Percentiles rank a stretch among this genome's conserved stretches.
Evolutionary conservation across 1,139 yeast genomes (phyloP).

Genomic region (Lodderomyces orthopsilosis): DNA sequence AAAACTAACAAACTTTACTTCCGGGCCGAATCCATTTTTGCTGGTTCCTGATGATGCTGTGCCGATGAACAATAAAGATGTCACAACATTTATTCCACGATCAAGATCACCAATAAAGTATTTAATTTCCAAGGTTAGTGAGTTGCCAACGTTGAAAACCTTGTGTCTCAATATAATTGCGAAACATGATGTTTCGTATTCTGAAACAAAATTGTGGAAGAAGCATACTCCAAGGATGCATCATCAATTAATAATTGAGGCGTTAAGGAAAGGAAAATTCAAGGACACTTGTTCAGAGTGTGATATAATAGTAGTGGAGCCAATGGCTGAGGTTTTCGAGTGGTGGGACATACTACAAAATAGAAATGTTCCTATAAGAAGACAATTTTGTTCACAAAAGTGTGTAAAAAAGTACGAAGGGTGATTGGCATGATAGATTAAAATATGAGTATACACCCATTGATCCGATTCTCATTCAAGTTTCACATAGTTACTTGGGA

Average conservation of each 20-base stretch:
- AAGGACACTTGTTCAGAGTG: slow-evolving; percentile 39
- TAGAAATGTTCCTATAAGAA: slow-evolving; percentile 35
- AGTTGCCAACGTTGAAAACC: slow-evolving; percentile 26
- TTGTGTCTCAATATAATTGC: slow-evolving; percentile 38
- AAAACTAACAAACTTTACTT: slow-evolving; percentile 30
- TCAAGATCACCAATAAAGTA: slow-evolving; percentile 26
- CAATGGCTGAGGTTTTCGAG: slow-evolving; percentile 41
- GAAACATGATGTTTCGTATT: slow-evolving; percentile 42
- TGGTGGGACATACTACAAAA: slow-evolving; percentile 49
- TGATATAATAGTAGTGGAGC: slow-evolving; percentile 34
- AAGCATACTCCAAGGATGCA: slow-evolving; percentile 33
- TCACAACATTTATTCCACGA: slow-evolving; percentile 6
- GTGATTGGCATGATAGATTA: slow-evolving; percentile 12
- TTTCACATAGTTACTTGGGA: slow-evolving; percentile 55
- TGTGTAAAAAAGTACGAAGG: slow-evolving; percentile 29
- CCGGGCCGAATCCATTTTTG: slow-evolving; percentile 46
- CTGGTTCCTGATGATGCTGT: slow-evolving; percentile 26
- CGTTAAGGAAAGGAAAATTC: slow-evolving; percentile 41
- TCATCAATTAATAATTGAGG: slow-evolving; percentile 33
- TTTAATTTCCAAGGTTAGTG: slow-evolving; percentile 11
- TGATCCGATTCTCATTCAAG: too few species aligned
- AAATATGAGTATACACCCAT: too few species aligned
- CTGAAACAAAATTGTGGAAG: slow-evolving; percentile 45
- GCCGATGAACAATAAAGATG: slow-evolving; percentile 16
- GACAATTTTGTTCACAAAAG: slow-evolving; percentile 40